A percentile compares a stretch with the other conserved stretches of the same genome.
phyloP scores from a whole-genome alignment of 169 alveolate species.

The Blepharisma undulans region DNA sequence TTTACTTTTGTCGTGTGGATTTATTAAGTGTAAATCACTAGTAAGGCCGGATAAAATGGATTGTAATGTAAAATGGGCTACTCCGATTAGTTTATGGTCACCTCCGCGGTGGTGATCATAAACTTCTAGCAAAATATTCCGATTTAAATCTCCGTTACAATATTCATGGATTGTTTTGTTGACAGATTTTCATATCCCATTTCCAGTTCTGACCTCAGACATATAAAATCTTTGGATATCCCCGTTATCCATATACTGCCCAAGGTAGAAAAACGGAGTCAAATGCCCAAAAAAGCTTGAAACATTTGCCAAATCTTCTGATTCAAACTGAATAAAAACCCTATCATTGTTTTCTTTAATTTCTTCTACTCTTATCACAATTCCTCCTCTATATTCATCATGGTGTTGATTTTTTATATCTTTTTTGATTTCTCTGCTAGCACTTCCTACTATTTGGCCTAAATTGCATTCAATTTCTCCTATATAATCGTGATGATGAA shows the following conservation, averaged over 20 bases:
- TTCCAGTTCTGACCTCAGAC: slow-evolving; percentile 25
- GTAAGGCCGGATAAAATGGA: not conserved
- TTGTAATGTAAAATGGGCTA: not conserved
- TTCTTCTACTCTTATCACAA: slow-evolving; percentile 55
- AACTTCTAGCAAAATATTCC: slow-evolving; percentile 29
- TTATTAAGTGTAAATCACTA: not conserved
- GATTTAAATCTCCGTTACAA: slow-evolving; percentile 39
- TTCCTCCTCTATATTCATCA: slow-evolving; percentile 46
- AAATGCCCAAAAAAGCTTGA: slow-evolving; percentile 35
- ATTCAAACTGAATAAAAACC: not conserved
- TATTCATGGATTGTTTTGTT: slow-evolving; percentile 16
- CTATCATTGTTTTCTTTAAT: not conserved
- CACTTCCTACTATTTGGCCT: slow-evolving; percentile 38
- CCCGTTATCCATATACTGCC: slow-evolving; percentile 34
- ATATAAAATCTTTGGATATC: slow-evolving; percentile 20
- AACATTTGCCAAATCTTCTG: not conserved
- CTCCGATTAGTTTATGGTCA: slow-evolving; percentile 34
- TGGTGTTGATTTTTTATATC: slow-evolving; percentile 30
- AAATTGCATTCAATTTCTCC: slow-evolving; percentile 57
- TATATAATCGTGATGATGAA: slow-evolving; percentile 40
- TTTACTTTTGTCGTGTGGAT: not conserved
- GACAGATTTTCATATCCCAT: slow-evolving; percentile 45
- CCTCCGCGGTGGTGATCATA: slow-evolving; percentile 41
- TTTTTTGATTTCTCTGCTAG: not conserved
- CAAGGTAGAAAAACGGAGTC: slow-evolving; percentile 37